These are phyloP conservation scores for Stagonosporopsis tanaceti DNA, from an alignment of 2,329 filamentous ascomycete genomes.

Conservation along the genomic window DNA sequence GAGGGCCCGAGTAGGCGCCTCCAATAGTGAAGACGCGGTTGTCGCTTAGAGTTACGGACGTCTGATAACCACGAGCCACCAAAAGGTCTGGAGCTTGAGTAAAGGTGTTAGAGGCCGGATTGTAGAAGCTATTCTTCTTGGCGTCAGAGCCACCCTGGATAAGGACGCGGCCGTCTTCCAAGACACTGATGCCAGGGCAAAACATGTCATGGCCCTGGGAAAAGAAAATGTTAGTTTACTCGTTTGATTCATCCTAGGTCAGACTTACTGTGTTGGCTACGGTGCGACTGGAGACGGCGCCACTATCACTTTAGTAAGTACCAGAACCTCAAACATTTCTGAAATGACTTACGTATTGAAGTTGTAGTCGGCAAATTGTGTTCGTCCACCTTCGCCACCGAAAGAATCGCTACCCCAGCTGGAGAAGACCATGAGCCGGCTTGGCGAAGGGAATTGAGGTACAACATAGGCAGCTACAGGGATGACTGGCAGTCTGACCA, in stretches of 20 bases:
- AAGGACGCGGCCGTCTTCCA: slow-evolving; percentile 33
- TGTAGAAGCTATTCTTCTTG: slow-evolving; percentile 31
- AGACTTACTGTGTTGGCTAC: slow-evolving; percentile 28
- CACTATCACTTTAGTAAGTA: slow-evolving; percentile 24
- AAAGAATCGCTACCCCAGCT: slow-evolving; percentile 40
- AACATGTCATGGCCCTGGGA: slow-evolving; percentile 37
- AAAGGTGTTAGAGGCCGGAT: slow-evolving; percentile 31
- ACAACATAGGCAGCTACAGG: slow-evolving; percentile 41
- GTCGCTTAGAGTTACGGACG: slow-evolving; percentile 29
- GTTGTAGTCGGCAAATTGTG: slow-evolving; percentile 40
- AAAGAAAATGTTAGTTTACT: background rate
- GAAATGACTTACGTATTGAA: slow-evolving; percentile 29
- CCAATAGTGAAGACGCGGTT: slow-evolving; percentile 39
- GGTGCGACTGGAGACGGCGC: slow-evolving; percentile 31
- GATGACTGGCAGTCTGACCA: slow-evolving; percentile 38
- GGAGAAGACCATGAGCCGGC: slow-evolving; percentile 36
- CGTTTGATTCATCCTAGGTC: background rate
- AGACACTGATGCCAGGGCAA: slow-evolving; percentile 36
- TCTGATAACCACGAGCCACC: slow-evolving; percentile 37
- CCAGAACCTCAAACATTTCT: accelerated
- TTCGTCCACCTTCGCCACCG: slow-evolving; percentile 31
- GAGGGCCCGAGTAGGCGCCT: slow-evolving; percentile 34
- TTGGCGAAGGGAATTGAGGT: slow-evolving; percentile 32
- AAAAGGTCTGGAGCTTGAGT: slow-evolving; percentile 30
- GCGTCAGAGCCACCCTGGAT: slow-evolving; percentile 38